Evolutionary conservation across 768 basidiomycete species (phyloP), one percentile per base, ranked within the genome.

Genomic region (Phanerochaete sordida): DNA sequence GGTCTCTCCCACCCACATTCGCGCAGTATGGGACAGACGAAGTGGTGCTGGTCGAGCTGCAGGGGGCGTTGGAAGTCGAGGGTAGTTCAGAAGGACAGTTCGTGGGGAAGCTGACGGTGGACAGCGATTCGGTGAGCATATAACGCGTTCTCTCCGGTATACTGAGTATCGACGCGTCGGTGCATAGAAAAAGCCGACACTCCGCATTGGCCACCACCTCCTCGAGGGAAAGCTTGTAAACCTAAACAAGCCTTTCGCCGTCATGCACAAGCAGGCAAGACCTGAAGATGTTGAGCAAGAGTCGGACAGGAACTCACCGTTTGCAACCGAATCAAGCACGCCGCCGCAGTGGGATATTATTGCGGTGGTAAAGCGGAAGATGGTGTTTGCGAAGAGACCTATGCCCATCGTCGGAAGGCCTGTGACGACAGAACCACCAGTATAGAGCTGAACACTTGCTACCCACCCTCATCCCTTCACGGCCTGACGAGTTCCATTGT

Each of bases 171-270:
- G 16, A 24, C 24, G 44, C 21, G 19, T 51, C 21, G 21, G 19
- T 19, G 15, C 24, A 16, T 51, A 93, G 91, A 86, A 83, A 62
- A 91, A 87, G 65, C 86, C 91, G 3, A 93, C 86, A 2, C 79
- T 98, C 6, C 72, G 79, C 56, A 90, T 98, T 60, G 95, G 95
- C 13, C 87, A 95, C 73, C 93, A 97, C 67, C 78, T 95, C 30
- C 84, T 98, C 4, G 95, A 98, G 68, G 95, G 95, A 56, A 91
- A 90, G 69, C 78, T 96, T 61, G 79, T 84, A 33, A 78, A 74
- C 47, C 79, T 98, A 7, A 75, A 87, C 1, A 95, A 92, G 69
- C 93, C 95, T 0, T 79, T 92, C 28, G 95, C 90, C 2, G 83
- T 97, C 44, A 79, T 97, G 30, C 76, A 81, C 58, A 58, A 13